Base-by-base conservation (phyloP, 495 filamentous ascomycete species). In the Annulohypoxylon maeteangense region DNA sequence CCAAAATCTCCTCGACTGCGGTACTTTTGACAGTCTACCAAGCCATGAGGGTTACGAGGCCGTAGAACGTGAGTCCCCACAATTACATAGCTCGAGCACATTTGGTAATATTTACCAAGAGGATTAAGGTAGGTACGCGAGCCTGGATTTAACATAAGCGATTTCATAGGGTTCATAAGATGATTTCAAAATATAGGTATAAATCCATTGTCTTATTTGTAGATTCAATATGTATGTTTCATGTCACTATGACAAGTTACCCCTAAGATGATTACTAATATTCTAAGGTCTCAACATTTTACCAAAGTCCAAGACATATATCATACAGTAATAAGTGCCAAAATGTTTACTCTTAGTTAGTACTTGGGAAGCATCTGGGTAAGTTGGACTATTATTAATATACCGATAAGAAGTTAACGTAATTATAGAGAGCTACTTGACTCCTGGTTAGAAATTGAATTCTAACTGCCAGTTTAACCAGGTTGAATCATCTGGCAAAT, bases 21-120 rank as follows among this genome's bases (percentile, higher is more conserved):
- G 42, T 7, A 31, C 53, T 16, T 22, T 44, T n/a, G 4, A 22
- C 7, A 1, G 48, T 55, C 18, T 56, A 4, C 18, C 50, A 45
- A 29, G 16, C 16, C 62, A 56, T 14, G 50, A 55, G 1, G 36
- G 38, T 16, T 65, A 23, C 38, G 62, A 65, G 4, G 8, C 62
- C 16, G 18, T 65, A 4, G 25, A 44, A 54, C 27, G n/a, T 10
- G 50, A 34, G n/a, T 27, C 6, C 14, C 50, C 29, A 18, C 1
- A n/a, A 3, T 27, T 51, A 29, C 7, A 4, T n/a, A n/a, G 5
- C 10, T 6, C 23, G 11, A 7, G 29, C 2, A 0, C 22, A 29
- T 44, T 44, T 7, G 23, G n/a, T 3, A 11, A 48, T 23, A 10
- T 48, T 1, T 23, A 23, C 18, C 10, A 2, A 11, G 18, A 27